Evolutionary conservation across 306 rosid species (phyloP).

Genomic region (Fagus crenata): DNA sequence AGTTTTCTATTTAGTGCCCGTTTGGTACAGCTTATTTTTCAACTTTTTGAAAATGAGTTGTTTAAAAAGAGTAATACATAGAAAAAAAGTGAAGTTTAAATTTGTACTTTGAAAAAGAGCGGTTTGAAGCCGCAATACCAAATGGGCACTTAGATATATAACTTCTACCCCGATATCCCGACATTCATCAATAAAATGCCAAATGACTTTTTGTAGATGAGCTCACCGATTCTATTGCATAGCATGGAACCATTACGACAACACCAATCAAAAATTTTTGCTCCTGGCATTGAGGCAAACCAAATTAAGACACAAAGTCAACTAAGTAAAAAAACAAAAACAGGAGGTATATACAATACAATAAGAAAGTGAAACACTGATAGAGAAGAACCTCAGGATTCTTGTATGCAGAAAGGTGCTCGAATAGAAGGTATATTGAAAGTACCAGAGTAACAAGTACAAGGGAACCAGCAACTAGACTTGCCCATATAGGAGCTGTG

Average conservation of each 20-base stretch:
- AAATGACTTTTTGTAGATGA: conserved; percentile 1
- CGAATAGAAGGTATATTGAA: conserved; percentile 77
- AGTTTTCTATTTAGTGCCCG: too few species aligned
- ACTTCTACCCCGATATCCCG: not conserved
- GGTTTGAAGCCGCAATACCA: too few species aligned
- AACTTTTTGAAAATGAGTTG: too few species aligned
- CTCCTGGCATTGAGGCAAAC: conserved; percentile 46
- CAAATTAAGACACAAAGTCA: conserved; percentile 10
- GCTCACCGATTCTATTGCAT: conserved; percentile 93
- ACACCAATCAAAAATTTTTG: conserved; percentile 94
- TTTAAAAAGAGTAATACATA: too few species aligned
- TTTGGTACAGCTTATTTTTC: too few species aligned
- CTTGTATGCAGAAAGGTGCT: conserved; percentile 96
- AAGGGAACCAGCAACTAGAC: conserved; percentile 56
- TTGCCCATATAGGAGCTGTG: conserved; percentile 87
- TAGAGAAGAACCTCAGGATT: conserved; percentile 70
- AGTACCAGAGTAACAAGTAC: conserved; percentile 67
- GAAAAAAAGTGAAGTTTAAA: too few species aligned
- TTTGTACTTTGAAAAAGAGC: too few species aligned
- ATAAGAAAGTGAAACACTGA: not conserved
- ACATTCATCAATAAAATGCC: not conserved
- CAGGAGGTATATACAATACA: not conserved
- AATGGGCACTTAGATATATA: not conserved
- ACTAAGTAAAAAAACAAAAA: not conserved
- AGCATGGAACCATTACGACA: conserved; percentile 94